These are phyloP conservation scores for Fusarium odoratissimum DNA, from an alignment of 2,329 filamentous ascomycete species.

Conservation along the genomic window DNA sequence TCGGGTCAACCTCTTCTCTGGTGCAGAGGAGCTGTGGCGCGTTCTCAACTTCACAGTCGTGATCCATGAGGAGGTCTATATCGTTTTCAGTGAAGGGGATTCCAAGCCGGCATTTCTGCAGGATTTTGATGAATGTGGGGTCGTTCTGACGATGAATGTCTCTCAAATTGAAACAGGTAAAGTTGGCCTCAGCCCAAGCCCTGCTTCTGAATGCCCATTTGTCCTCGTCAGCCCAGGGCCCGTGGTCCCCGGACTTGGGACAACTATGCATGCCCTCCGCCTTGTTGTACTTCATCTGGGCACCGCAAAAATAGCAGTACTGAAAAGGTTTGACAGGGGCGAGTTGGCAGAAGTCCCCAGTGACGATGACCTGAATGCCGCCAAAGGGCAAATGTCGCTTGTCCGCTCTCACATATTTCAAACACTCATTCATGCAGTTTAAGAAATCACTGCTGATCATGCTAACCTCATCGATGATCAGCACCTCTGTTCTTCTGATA, in stretches of 20 bases:
- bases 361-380: no score
- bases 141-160: slow-evolving; percentile 69
- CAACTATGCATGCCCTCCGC: background rate
- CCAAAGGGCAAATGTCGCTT: no score
- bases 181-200: slow-evolving; percentile 66
- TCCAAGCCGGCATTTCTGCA: slow-evolving; percentile 66
- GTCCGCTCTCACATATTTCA: no score
- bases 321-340: no score
- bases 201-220: slow-evolving; percentile 71
- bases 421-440: no score
- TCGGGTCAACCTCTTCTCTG: background rate
- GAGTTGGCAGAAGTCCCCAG: no score
- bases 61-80: slow-evolving; percentile 57
- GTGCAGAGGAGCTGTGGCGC: slow-evolving; percentile 34
- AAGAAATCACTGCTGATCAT: no score
- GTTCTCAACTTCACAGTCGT: slow-evolving; percentile 50
- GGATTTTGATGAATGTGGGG: slow-evolving; percentile 62
- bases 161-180: slow-evolving; percentile 63
- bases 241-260: slow-evolving; percentile 51
- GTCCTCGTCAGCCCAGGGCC: slow-evolving; percentile 57
- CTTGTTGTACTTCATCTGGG: no score
- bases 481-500: no score
- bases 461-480: no score
- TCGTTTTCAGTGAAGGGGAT: slow-evolving; percentile 52
- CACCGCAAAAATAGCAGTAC: slow-evolving; percentile 37